Evolutionary conservation across 345 rosid genomes (phyloP).

Genomic region (Xanthoceras sorbifolium): DNA sequence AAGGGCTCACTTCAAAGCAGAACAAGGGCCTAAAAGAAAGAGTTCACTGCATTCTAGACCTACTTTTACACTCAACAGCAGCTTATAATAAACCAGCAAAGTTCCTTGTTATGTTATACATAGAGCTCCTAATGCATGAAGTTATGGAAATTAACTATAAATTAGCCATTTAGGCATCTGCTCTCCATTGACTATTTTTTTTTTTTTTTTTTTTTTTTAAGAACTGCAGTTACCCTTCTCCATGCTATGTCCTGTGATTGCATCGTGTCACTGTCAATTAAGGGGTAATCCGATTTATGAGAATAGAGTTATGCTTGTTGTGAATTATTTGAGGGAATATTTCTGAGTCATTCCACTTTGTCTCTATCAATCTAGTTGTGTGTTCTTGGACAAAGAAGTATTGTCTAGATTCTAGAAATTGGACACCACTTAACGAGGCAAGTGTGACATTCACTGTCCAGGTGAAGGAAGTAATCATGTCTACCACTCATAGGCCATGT

Average conservation of each 20-base stretch:
- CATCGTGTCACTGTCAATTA: slow-evolving; percentile 24
- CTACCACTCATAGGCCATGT: slow-evolving; percentile 19
- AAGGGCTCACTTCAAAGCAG: too few relatives aligned
- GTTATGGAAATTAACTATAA: too few relatives aligned
- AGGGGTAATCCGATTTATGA: slow-evolving; percentile 8
- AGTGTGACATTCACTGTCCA: slow-evolving; percentile 20
- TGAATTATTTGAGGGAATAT: slow-evolving; percentile 48
- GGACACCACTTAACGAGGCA: slow-evolving; percentile 29
- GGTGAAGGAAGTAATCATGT: slow-evolving; percentile 25
- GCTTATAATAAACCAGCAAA: too few relatives aligned
- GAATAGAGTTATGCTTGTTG: slow-evolving; percentile 21
- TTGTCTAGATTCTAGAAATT: slow-evolving; percentile 36
- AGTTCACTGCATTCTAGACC: background rate
- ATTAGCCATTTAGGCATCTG: background rate
- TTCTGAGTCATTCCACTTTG: slow-evolving; percentile 40
- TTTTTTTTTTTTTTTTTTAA: background rate
- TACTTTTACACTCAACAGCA: too few relatives aligned
- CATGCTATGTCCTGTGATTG: slow-evolving; percentile 3
- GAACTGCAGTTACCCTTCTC: background rate
- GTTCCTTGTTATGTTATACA: too few relatives aligned
- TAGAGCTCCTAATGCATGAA: too few relatives aligned
- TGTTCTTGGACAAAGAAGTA: slow-evolving; percentile 36
- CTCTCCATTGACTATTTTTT: background rate
- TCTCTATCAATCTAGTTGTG: slow-evolving; percentile 33
- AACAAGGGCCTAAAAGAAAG: too few relatives aligned